phyloP scores from a whole-genome alignment of 371 early-diverging fungal genomes.

The Haplosporangium sp. region DNA sequence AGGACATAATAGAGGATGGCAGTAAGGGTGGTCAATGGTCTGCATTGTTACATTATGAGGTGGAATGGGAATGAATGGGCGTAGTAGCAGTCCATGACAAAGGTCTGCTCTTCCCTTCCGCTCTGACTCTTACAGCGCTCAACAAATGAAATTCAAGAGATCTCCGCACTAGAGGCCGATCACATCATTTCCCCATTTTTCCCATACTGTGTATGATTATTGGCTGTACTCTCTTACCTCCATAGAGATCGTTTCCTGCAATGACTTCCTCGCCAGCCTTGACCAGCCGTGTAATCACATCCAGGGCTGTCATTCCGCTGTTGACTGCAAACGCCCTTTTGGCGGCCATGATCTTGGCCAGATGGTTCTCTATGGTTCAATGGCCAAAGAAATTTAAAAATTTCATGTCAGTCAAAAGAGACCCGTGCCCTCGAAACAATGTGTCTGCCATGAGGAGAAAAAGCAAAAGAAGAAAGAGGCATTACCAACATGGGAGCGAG shows the following conservation, averaged over 20 bases:
- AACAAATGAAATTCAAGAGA: constrained; percentile 33
- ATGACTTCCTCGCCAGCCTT: constrained; percentile 86
- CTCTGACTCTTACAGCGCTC: not conserved
- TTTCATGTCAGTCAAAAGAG: not conserved
- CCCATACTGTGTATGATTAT: not conserved
- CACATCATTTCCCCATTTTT: constrained; percentile 35
- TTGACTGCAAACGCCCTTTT: constrained; percentile 81
- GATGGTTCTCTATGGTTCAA: constrained; percentile 74
- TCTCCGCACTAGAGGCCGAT: constrained; percentile 16
- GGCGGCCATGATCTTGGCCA: constrained; percentile 88
- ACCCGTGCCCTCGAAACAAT: no score
- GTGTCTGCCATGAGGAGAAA: not conserved
- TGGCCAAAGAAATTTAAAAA: constrained; percentile 1
- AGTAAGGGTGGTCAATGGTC: not conserved
- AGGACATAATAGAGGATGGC: not conserved
- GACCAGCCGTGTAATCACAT: constrained; percentile 85
- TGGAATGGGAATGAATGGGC: not conserved
- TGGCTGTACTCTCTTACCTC: constrained; percentile 59
- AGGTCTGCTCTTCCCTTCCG: not conserved
- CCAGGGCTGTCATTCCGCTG: constrained; percentile 92
- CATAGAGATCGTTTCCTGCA: constrained; percentile 92
- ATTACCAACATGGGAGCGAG: constrained; percentile 84
- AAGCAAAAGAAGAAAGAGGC: not conserved
- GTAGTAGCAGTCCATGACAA: not conserved
- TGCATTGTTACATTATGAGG: not conserved